Base-by-base conservation (phyloP, 2,329 filamentous ascomycete species). In the Pezizomycotina sp. region DNA sequence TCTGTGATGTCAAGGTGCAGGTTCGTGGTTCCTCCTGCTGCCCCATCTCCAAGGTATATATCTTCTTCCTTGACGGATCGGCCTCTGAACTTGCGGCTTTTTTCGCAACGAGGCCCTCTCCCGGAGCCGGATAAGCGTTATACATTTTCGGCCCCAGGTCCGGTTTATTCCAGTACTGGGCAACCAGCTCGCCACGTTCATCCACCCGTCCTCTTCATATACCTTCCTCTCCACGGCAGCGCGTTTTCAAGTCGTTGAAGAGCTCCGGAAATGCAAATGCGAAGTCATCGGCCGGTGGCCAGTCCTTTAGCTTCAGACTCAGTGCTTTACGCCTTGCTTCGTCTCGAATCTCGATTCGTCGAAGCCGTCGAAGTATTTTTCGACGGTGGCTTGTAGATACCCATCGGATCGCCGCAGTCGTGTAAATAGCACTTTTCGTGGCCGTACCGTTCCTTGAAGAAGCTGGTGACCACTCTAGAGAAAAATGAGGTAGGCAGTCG, bases 61-160 rank as follows among this genome's bases (percentile, higher is more conserved):
- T 8, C 4, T 34, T 13, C 9, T 29, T 19, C 8, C n/a, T 25
- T 8, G 22, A 25, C 8, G 8, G 8, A 8, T 2, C 6, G 7
- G 8, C 31, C 20, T 29, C 29, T 12, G 30, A n/a, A 19, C 25
- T 14, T 13, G 8, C 10, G 10, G 12, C 12, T n/a, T 21, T 23
- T 3, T 27, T 15, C 10, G 39, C 27, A 12, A 48, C 42, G 27
- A 48, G 50, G 19, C 50, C 47, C 7, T 36, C 28, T 3, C n/a
- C n/a, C n/a, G n/a, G n/a, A 6, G 51, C 46, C 2, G 51, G 51
- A 34, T 49, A 51, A 8, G 51, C 51, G 27, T 50, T 49, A 20
- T 53, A 53, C 51, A 53, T 53, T 32, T 53, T 53, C 5, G 51
- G 51, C 7, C 51, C 51, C 3, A 53, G 43, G 23, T 53, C 51